Percentiles rank a stretch among this genome's conserved stretches.
Conservation (phyloP, 495 filamentous ascomycete species). For the Penicillium canariense region DNA sequence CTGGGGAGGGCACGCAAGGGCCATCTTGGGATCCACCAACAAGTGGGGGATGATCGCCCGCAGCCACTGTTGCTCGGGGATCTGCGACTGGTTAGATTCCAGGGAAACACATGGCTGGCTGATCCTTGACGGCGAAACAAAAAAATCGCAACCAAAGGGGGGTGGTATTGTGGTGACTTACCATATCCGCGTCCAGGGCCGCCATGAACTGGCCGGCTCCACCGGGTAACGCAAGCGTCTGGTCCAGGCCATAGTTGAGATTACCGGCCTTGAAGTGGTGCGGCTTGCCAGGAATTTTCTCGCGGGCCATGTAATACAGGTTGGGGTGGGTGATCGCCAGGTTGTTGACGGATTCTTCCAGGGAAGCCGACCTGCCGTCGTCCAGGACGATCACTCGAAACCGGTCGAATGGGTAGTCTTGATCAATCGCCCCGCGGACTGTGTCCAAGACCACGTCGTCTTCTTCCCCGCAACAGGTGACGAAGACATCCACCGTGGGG, state of each 20-base stretch:
- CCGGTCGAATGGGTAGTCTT: constrained; percentile 49
- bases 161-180: constrained; percentile 14
- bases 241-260: constrained; percentile 47
- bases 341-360: constrained; percentile 32
- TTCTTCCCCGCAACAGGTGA: constrained; percentile 52
- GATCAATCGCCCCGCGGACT: constrained; percentile 41
- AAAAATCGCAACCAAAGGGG: neutral
- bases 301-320: constrained; percentile 47
- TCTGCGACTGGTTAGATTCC: constrained; percentile 26
- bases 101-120: neutral
- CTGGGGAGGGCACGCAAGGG: constrained; percentile 52
- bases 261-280: constrained; percentile 59
- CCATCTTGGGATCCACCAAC: constrained; percentile 44
- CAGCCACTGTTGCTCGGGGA: constrained; percentile 53
- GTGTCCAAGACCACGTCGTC: constrained; percentile 55
- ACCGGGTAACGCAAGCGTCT: constrained; percentile 31
- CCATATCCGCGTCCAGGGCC: constrained; percentile 55
- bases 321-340: constrained; percentile 34
- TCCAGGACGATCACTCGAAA: constrained; percentile 54
- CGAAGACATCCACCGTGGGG: constrained; percentile 50
- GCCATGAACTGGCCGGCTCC: constrained; percentile 49
- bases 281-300: constrained; percentile 45
- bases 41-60: constrained; percentile 49
- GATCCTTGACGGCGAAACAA: neutral
- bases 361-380: constrained; percentile 39